These are phyloP conservation scores for Ogataea philodendri DNA, from an alignment of 805 yeast genomes.

Conservation along the genomic window DNA sequence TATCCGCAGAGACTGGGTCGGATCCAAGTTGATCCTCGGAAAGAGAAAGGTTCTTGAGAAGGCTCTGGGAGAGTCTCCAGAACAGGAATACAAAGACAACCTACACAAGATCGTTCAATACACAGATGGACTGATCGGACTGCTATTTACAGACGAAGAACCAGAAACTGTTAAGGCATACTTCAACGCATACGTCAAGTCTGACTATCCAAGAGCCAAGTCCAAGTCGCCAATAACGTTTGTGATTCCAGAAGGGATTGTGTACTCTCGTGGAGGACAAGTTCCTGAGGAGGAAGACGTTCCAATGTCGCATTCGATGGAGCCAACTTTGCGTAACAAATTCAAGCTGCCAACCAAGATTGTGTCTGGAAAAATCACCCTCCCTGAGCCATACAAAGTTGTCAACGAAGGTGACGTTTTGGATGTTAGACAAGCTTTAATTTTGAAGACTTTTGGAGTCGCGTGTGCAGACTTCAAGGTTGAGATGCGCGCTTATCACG, in stretches of 20 bases:
- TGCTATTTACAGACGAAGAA: slow-evolving; percentile 84
- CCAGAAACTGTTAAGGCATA: slow-evolving; percentile 89
- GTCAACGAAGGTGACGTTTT: slow-evolving; percentile 76
- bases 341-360: slow-evolving; percentile 89
- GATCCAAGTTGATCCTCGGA: slow-evolving; percentile 85
- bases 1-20: slow-evolving; percentile 88
- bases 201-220: slow-evolving; percentile 90
- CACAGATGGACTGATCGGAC: slow-evolving; percentile 78
- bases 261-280: slow-evolving; percentile 95
- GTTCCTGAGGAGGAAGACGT: slow-evolving; percentile 87
- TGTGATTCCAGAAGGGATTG: slow-evolving; percentile 83
- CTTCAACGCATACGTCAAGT: slow-evolving; percentile 71
- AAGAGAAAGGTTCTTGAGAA: slow-evolving; percentile 90
- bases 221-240: slow-evolving; percentile 79
- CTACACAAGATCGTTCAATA: slow-evolving; percentile 63
- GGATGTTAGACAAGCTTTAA: slow-evolving; percentile 87
- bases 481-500: slow-evolving; percentile 71
- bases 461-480: slow-evolving; percentile 92
- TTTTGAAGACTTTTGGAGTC: slow-evolving; percentile 92
- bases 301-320: slow-evolving; percentile 94
- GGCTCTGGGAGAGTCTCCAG: slow-evolving; percentile 84
- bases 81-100: slow-evolving; percentile 87
- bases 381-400: slow-evolving; percentile 75
- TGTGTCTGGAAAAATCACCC: slow-evolving; percentile 79
- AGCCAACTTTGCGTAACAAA: slow-evolving; percentile 85